Conservation (phyloP, 192 early-diverging fungal genomes). For the Podila verticillata region DNA sequence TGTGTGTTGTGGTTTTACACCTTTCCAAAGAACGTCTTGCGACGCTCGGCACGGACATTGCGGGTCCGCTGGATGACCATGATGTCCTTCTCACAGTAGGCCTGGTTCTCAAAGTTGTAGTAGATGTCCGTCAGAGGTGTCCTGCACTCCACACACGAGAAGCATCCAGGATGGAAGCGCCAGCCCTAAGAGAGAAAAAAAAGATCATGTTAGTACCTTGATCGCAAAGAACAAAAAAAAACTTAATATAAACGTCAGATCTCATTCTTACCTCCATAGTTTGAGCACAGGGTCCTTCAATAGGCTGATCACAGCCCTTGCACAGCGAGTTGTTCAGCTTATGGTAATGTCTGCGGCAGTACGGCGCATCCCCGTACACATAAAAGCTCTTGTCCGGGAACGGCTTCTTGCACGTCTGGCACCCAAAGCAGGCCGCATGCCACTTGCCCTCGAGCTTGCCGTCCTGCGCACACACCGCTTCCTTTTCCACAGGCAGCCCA, state of each 20-base stretch:
- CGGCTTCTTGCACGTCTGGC: constrained; percentile 71
- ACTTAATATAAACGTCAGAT: neutral
- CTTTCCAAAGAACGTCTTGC: constrained; percentile 65
- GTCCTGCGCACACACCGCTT: constrained; percentile 78
- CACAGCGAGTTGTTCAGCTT: constrained; percentile 88
- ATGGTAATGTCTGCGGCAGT: constrained; percentile 89
- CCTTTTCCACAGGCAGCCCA: constrained; percentile 68
- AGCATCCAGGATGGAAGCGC: constrained; percentile 90
- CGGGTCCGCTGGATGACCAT: constrained; percentile 66
- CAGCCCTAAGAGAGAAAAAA: constrained; percentile 48
- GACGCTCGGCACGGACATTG: constrained; percentile 67
- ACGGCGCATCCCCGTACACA: constrained; percentile 86
- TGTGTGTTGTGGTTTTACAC: constrained; percentile 33
- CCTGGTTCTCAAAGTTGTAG: constrained; percentile 72
- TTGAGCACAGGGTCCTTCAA: constrained; percentile 92
- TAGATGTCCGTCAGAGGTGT: constrained; percentile 71
- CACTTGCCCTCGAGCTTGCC: constrained; percentile 74
- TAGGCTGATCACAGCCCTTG: constrained; percentile 78
- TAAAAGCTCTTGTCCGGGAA: constrained; percentile 90
- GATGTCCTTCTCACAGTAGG: constrained; percentile 82
- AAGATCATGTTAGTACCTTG: neutral
- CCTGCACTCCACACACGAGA: constrained; percentile 76
- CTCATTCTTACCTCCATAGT: constrained; percentile 67
- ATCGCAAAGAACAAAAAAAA: neutral
- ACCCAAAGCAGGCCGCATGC: constrained; percentile 80